Conservation (phyloP, 306 rosid species). For the Gleditsia sinensis region DNA sequence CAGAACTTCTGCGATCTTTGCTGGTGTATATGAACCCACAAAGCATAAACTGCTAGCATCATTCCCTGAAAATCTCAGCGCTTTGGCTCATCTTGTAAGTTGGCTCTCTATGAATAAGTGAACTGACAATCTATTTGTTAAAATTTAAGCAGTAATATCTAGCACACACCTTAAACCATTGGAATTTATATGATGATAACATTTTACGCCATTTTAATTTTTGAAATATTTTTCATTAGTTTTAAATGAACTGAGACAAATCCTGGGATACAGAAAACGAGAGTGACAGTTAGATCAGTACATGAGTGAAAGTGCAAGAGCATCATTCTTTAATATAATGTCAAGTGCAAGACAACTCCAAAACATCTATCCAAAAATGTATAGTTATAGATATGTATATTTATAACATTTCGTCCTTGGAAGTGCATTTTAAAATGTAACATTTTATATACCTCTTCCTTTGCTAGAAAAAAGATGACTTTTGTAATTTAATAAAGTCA, state of each 20-base stretch:
- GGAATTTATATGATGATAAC: neutral
- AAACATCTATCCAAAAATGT: slow-evolving; percentile 5
- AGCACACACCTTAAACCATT: slow-evolving; percentile 18
- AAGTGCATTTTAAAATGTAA: neutral
- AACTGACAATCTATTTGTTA: neutral
- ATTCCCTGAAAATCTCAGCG: slow-evolving; percentile 72
- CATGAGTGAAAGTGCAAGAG: neutral
- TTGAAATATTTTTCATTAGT: neutral
- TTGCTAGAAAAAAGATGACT: neutral
- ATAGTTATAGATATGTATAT: slow-evolving; percentile 1
- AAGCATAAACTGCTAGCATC: slow-evolving; percentile 63
- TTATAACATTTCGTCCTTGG: neutral
- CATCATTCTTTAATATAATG: slow-evolving; percentile 9
- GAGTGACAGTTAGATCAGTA: slow-evolving; percentile 15
- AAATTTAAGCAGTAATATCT: neutral
- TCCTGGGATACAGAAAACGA: slow-evolving; percentile 16
- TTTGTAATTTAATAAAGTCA: neutral
- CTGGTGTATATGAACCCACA: slow-evolving; percentile 82
- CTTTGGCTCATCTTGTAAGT: slow-evolving; percentile 79
- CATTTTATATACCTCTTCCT: neutral
- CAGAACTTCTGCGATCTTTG: slow-evolving; percentile 84
- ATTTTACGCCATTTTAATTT: neutral
- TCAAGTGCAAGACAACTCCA: neutral
- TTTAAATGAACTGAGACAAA: slow-evolving; percentile 17
- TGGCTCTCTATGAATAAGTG: neutral